These are phyloP conservation scores for Pontederia crassipes DNA, from an alignment of 176 grass and related monocot genomes.

Conservation along the genomic window DNA sequence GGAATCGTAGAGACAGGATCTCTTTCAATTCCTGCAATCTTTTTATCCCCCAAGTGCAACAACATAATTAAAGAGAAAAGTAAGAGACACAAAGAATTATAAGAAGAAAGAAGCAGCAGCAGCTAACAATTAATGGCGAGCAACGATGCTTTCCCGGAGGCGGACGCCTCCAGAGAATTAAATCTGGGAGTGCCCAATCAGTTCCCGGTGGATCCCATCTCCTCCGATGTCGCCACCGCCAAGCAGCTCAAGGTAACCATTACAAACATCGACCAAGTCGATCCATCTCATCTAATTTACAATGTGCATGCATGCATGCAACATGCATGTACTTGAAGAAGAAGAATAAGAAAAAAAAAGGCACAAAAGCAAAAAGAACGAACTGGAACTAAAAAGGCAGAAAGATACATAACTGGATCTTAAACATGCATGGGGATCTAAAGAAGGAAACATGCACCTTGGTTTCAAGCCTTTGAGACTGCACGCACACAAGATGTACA, in stretches of 20 bases:
- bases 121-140: background rate
- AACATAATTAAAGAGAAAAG: background rate
- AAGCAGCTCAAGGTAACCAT: background rate
- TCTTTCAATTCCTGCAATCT: too few species aligned
- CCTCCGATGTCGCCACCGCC: background rate
- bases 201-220: slow-evolving; percentile 8
- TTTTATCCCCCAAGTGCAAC: too few species aligned
- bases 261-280: background rate
- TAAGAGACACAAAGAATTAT: background rate
- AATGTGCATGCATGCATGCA: background rate
- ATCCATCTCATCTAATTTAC: background rate
- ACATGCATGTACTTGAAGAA: too few species aligned
- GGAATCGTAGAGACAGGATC: too few species aligned
- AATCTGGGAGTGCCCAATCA: background rate
- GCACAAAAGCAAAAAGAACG: too few species aligned
- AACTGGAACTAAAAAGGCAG: too few species aligned
- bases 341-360: too few species aligned
- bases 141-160: background rate
- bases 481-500: too few species aligned
- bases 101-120: background rate
- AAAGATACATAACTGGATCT: too few species aligned
- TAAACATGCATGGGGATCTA: too few species aligned
- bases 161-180: background rate
- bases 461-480: too few species aligned
- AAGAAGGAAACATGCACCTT: too few species aligned